Percentiles rank a stretch among this genome's conserved stretches.
These are phyloP conservation scores for Vaccinium vitisidaea DNA, from an alignment of 148 eudicot species.

Conservation along the genomic window DNA sequence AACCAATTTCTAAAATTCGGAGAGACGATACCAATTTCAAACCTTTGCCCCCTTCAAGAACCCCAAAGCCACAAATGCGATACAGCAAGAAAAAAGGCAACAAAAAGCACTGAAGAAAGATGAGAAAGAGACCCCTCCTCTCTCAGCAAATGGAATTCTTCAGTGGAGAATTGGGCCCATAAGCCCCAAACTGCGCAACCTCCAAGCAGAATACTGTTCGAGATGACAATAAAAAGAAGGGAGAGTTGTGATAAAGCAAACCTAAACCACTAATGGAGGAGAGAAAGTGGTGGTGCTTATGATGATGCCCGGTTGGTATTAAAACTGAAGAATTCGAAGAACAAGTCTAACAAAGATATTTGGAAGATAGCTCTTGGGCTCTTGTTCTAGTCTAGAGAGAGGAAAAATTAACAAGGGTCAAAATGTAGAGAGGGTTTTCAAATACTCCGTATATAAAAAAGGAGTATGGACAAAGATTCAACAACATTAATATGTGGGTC, in stretches of 20 bases:
- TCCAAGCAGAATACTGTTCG: constrained; percentile 41
- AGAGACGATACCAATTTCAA: constrained; percentile 11
- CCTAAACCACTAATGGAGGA: constrained; percentile 58
- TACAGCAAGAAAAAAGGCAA: constrained; percentile 24
- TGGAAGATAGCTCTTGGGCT: constrained; percentile 10
- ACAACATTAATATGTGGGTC: constrained; percentile 19
- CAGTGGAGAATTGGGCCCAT: constrained; percentile 42
- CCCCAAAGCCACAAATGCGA: constrained; percentile 21
- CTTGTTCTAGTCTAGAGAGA: constrained; percentile 10
- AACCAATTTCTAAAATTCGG: constrained; percentile 4
- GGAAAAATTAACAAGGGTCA: background rate
- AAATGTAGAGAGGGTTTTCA: background rate
- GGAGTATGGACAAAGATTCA: background rate
- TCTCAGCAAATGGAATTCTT: constrained; percentile 12
- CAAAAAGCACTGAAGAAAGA: constrained; percentile 18
- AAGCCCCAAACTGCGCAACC: constrained; percentile 37
- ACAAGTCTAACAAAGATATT: constrained; percentile 13
- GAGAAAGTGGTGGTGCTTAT: constrained; percentile 15
- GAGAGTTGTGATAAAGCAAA: constrained; percentile 25
- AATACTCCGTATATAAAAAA: background rate
- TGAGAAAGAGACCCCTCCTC: constrained; percentile 9
- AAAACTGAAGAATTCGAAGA: constrained; percentile 8
- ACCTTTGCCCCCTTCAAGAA: constrained; percentile 13
- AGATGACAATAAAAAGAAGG: constrained; percentile 35
- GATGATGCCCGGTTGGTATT: constrained; percentile 18